Evolutionary conservation across 2,329 filamentous ascomycete genomes (phyloP).

Genomic region (Epichloe baconii): DNA sequence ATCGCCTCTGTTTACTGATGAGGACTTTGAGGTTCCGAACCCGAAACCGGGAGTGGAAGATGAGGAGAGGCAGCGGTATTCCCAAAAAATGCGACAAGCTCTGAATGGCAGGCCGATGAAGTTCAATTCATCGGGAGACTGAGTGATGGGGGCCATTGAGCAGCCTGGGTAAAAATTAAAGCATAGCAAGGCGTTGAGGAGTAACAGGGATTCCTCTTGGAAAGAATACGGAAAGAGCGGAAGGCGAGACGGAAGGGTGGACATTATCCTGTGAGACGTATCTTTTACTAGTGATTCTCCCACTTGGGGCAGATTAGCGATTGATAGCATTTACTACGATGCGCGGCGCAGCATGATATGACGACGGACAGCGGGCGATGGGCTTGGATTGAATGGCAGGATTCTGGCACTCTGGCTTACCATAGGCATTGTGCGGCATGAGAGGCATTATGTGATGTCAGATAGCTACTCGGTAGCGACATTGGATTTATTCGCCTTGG

Average conservation of each 20-base stretch:
- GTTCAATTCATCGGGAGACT: slow-evolving; percentile 59
- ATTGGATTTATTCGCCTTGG: neutral
- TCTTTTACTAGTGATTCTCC: too few relatives aligned
- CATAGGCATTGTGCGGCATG: neutral
- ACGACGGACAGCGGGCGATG: neutral
- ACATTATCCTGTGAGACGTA: too few relatives aligned
- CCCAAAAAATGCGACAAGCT: slow-evolving; percentile 59
- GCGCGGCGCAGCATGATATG: neutral
- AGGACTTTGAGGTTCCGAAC: slow-evolving; percentile 37
- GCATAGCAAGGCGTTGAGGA: neutral
- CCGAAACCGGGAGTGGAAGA: slow-evolving; percentile 35
- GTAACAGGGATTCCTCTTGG: neutral
- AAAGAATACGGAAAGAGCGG: neutral
- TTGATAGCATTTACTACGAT: neutral
- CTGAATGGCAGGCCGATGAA: slow-evolving; percentile 66
- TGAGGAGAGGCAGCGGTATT: slow-evolving; percentile 46
- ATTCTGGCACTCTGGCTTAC: neutral
- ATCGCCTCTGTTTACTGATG: slow-evolving; percentile 31
- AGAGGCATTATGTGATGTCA: neutral
- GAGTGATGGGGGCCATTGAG: slow-evolving; percentile 14
- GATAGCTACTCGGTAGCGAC: too few relatives aligned
- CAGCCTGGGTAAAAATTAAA: neutral
- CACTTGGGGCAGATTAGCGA: too few relatives aligned
- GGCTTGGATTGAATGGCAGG: neutral
- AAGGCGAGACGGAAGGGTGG: neutral